Conservation (phyloP, 345 rosid species). For the Hypericum perforatum region DNA sequence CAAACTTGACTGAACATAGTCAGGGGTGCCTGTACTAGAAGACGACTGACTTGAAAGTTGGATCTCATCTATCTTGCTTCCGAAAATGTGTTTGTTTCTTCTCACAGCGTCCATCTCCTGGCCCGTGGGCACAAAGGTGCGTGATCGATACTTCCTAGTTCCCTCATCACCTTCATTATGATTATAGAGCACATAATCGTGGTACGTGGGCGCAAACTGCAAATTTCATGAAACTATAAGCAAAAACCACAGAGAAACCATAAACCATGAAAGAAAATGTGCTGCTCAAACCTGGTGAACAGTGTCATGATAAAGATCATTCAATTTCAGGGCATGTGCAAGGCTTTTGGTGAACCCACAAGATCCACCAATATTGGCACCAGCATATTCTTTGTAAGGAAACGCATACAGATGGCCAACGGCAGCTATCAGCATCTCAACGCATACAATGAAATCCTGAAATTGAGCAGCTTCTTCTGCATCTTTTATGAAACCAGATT, state of each 20-base stretch:
- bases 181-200: conserved; percentile 92
- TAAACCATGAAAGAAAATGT: not conserved
- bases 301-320: conserved; percentile 94
- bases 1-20: conserved; percentile 18
- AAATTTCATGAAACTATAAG: not conserved
- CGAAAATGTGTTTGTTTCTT: conserved; percentile 56
- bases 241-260: not conserved
- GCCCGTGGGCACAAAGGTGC: conserved; percentile 97
- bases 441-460: conserved; percentile 84
- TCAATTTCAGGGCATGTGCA: conserved; percentile 79
- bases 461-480: conserved; percentile 83
- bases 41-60: conserved; percentile 63
- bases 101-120: conserved; percentile 92
- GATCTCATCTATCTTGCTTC: conserved; percentile 69
- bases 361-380: conserved; percentile 73
- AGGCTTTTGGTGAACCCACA: conserved; percentile 70
- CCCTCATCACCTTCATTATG: conserved; percentile 83
- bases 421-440: conserved; percentile 98
- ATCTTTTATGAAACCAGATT: conserved; percentile 62
- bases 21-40: conserved; percentile 53
- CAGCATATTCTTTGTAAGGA: conserved; percentile 97
- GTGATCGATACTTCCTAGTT: conserved; percentile 70
- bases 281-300: conserved; percentile 71
- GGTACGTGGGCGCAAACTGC: conserved; percentile 97
- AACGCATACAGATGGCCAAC: conserved; percentile 90